phyloP scores from a whole-genome alignment of 768 basidiomycete genomes.

The Sporobolomyces phaffii region DNA sequence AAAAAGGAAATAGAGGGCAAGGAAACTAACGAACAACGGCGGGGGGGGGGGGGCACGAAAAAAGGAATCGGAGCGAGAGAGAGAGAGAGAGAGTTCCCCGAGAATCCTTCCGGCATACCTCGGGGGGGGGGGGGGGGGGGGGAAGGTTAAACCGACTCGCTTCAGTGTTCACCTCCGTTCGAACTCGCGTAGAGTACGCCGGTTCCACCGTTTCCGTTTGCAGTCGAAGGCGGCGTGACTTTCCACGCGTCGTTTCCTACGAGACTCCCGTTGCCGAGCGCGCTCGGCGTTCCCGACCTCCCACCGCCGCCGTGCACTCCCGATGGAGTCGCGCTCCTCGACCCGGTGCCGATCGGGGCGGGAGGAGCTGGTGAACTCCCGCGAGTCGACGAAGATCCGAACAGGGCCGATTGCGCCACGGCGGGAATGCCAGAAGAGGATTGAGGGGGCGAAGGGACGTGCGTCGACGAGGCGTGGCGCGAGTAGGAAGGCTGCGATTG shows the following conservation, averaged over 20 bases:
- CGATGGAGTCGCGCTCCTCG: constrained; percentile 12
- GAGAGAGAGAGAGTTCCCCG: not conserved
- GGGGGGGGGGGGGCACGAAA: not conserved
- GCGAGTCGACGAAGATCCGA: not conserved
- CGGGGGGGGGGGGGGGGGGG: too few relatives aligned
- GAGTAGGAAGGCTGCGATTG: not conserved
- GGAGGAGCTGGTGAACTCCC: constrained; percentile 6
- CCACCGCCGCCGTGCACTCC: not conserved
- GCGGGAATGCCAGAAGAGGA: not conserved
- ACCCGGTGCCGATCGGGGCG: constrained; percentile 23
- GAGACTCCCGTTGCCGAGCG: constrained; percentile 25
- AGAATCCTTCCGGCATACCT: too few relatives aligned
- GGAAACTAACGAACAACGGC: not conserved
- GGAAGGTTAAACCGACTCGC: not conserved
- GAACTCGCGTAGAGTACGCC: constrained; percentile 5
- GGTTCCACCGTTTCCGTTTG: not conserved
- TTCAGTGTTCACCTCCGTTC: not conserved
- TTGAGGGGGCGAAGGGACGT: not conserved
- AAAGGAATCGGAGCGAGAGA: too few relatives aligned
- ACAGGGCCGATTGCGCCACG: constrained; percentile 1
- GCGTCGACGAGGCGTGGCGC: constrained; percentile 4
- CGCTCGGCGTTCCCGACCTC: not conserved
- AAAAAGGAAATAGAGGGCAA: not conserved
- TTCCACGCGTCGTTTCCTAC: constrained; percentile 28
- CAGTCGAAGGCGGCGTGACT: not conserved